phyloP scores from a whole-genome alignment of 1,139 yeast genomes.

The Debaryomyces coudertii region DNA sequence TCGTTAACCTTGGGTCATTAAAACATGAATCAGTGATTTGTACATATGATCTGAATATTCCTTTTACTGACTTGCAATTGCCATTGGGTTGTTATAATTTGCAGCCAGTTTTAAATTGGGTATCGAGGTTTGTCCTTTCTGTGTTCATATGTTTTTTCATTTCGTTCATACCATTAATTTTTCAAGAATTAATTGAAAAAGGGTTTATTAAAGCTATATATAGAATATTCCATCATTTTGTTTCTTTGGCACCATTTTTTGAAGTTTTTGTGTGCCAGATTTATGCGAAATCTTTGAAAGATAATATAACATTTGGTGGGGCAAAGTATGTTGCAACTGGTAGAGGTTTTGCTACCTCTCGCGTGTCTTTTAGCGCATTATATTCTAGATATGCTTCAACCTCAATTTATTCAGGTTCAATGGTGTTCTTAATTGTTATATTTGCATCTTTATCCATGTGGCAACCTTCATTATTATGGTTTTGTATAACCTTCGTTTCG shows the following conservation, averaged over 20 bases:
- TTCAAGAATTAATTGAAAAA: conserved; percentile 55
- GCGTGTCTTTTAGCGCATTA: conserved; percentile 46
- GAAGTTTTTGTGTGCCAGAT: conserved; percentile 57
- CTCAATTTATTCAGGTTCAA: conserved; percentile 48
- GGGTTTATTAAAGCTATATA: conserved; percentile 50
- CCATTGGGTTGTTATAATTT: conserved; percentile 53
- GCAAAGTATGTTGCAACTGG: conserved; percentile 60
- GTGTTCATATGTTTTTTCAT: conserved; percentile 53
- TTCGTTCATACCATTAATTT: conserved; percentile 52
- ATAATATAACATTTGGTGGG: conserved; percentile 54
- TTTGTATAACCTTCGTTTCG: conserved; percentile 53
- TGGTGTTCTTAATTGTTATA: conserved; percentile 40
- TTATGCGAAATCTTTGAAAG: conserved; percentile 51
- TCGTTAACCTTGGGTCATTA: conserved; percentile 51
- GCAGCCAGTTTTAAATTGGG: conserved; percentile 54
- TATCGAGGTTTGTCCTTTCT: conserved; percentile 51
- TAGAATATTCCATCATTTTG: conserved; percentile 49
- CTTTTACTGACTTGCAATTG: conserved; percentile 48
- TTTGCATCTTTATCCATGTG: conserved; percentile 52
- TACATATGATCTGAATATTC: conserved; percentile 46
- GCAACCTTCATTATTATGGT: conserved; percentile 48
- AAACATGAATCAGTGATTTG: conserved; percentile 50
- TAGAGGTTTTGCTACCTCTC: conserved; percentile 54
- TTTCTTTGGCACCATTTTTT: conserved; percentile 54
- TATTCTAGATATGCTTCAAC: conserved; percentile 52